Conservation (phyloP, 371 early-diverging fungal species). For the Nematocida sp. region DNA sequence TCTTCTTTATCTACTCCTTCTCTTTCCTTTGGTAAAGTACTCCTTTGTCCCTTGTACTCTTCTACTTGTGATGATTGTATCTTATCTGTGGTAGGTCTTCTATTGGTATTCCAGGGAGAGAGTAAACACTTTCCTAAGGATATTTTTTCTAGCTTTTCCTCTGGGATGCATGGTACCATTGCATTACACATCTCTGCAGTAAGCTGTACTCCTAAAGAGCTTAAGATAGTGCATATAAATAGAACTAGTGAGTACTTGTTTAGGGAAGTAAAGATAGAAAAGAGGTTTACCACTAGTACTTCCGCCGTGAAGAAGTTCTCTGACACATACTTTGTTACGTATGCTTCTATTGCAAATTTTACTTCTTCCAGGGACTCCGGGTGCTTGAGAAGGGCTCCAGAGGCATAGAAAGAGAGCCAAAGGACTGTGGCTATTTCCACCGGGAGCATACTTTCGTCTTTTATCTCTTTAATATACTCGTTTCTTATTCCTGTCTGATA, state of each 20-base stretch:
- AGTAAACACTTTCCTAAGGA: neutral
- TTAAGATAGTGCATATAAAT: neutral
- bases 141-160: neutral
- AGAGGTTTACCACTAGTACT: neutral
- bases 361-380: neutral
- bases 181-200: slow-evolving; percentile 45
- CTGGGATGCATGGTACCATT: slow-evolving; percentile 2
- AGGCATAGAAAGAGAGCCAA: slow-evolving; percentile 8
- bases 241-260: slow-evolving; percentile 16
- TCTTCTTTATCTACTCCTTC: neutral
- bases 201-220: neutral
- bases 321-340: neutral
- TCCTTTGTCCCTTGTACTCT: neutral
- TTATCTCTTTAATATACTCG: slow-evolving; percentile 15
- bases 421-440: neutral
- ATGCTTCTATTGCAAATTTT: slow-evolving; percentile 30
- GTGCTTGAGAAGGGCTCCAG: slow-evolving; percentile 5
- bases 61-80: no score
- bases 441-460: slow-evolving; percentile 1
- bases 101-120: slow-evolving; percentile 18
- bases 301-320: slow-evolving; percentile 12
- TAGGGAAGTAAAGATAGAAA: slow-evolving; percentile 34
- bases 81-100: neutral
- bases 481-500: slow-evolving; percentile 20
- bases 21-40: neutral